A percentile compares a stretch with the other conserved stretches of the same genome.
Evolutionary conservation across 2,329 filamentous ascomycete genomes (phyloP).

Genomic region (Fusarium sp.): DNA sequence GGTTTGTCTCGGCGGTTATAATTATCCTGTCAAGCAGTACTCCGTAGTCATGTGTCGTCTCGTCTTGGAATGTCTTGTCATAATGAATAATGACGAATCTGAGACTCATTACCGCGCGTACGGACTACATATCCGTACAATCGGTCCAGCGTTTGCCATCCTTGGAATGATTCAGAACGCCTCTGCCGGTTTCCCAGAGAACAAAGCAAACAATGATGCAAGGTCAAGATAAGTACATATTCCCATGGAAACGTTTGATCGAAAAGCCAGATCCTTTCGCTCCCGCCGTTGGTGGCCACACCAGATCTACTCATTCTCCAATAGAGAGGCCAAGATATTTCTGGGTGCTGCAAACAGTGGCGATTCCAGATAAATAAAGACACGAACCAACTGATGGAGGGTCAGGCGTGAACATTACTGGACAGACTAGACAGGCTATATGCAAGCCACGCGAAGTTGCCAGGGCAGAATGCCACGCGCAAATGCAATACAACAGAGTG

Average conservation of each 20-base stretch:
- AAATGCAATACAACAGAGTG: constrained; percentile 2
- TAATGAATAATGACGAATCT: constrained; percentile 4
- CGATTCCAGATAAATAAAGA: constrained; percentile 21
- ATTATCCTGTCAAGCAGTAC: background rate
- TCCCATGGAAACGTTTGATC: constrained; percentile 8
- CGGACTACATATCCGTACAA: background rate
- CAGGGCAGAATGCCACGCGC: constrained; percentile 9
- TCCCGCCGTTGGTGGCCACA: constrained; percentile 19
- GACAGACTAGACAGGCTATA: background rate
- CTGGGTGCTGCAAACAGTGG: constrained; percentile 10
- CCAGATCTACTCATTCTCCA: constrained; percentile 19
- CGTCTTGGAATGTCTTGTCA: background rate
- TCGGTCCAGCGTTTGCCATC: background rate
- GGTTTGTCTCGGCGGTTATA: background rate
- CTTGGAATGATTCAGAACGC: constrained; percentile 8
- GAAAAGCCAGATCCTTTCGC: background rate
- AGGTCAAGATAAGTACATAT: constrained; percentile 54
- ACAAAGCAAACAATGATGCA: constrained; percentile 46
- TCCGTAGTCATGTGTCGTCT: background rate
- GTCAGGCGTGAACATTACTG: constrained; percentile 1
- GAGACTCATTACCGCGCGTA: background rate
- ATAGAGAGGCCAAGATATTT: background rate
- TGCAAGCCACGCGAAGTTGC: constrained; percentile 18
- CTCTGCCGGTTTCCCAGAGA: constrained; percentile 13
- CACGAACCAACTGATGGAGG: constrained; percentile 13